These are phyloP conservation scores for Cnidoscolus chayamansa DNA, from an alignment of 441 rosid genomes.

Conservation along the genomic window DNA sequence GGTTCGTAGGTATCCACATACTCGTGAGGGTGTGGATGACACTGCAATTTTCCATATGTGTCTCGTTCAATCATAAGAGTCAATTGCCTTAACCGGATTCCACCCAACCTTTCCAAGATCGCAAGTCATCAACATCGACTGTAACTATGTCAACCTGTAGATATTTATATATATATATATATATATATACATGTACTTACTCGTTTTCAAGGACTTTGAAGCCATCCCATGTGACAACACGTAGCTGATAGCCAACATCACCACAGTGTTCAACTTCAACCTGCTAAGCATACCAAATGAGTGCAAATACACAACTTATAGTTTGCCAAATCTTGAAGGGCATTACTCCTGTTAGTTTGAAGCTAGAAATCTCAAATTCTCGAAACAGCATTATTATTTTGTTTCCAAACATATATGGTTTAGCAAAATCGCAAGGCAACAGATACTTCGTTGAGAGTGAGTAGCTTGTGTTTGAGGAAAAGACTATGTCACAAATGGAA, in stretches of 20 bases:
- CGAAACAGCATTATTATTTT: background rate
- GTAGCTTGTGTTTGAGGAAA: background rate
- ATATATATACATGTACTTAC: background rate
- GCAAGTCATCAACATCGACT: slow-evolving; percentile 51
- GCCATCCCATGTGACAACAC: background rate
- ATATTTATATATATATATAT: slow-evolving; percentile 19
- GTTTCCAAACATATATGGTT: no score
- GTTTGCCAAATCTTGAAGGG: background rate
- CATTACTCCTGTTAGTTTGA: no score
- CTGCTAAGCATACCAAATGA: background rate
- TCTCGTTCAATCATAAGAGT: slow-evolving; percentile 67
- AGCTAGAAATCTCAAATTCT: background rate
- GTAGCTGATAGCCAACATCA: background rate
- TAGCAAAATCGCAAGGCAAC: background rate
- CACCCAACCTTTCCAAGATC: slow-evolving; percentile 78
- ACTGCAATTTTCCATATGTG: slow-evolving; percentile 62
- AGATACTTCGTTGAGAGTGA: background rate
- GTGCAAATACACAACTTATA: background rate
- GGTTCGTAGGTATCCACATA: slow-evolving; percentile 43
- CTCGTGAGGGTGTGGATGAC: slow-evolving; percentile 63
- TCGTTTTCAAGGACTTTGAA: background rate
- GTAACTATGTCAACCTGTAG: slow-evolving; percentile 63
- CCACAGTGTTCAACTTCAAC: background rate
- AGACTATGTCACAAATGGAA: background rate
- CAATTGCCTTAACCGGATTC: slow-evolving; percentile 70